Evolutionary conservation across 192 early-diverging fungal genomes (phyloP), one percentile per base, ranked within the genome.

Genomic region (Coemansia aciculifera): DNA sequence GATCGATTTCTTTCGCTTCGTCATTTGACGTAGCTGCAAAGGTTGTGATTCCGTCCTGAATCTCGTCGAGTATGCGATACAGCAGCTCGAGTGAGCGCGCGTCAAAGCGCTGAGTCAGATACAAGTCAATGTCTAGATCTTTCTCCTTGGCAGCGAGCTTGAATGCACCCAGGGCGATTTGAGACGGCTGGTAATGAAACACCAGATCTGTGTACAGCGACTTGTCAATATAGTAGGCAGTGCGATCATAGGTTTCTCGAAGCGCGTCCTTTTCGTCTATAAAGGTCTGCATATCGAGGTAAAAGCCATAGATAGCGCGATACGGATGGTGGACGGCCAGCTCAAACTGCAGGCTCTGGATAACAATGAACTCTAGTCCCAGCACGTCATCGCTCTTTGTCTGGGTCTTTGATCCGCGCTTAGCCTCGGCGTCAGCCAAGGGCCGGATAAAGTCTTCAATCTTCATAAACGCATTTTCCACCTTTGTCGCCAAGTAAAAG

Each of bases 401-500:
- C 68, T 61, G 66, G 15, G 64, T 48, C 19, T 86, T 72, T 7
- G 77, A 76, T 1, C 79, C 72, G 9, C 72, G 85, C 38, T 79
- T 79, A 15, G 42, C 56, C 52, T 73, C 74, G 11, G 67, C 73
- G 15, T 40, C 59, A 27, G 67, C 51, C 37, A 83, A 38, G 46
- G 81, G 81, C 19, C 73, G 69, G 19, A 77, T 81, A 67, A 93
- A 93, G 13, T 92, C 90, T 19, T 90, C 89, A 54, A 92, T 90
- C 19, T 87, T 83, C 67, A 93, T 85, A 48, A 89, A 84, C 56
- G 84, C 76, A 69, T 90, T 90, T 64, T 93, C 92, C 9, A 86
- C 85, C 68, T 93, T 93, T 36, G 90, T 88, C 29, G 90, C 90
- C 66, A 93, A 65, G 65, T 92, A 93, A 49, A 93, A 71, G 71